phyloP scores from a whole-genome alignment of 2,329 filamentous ascomycete species.

The Stagonosporopsis vannaccii region DNA sequence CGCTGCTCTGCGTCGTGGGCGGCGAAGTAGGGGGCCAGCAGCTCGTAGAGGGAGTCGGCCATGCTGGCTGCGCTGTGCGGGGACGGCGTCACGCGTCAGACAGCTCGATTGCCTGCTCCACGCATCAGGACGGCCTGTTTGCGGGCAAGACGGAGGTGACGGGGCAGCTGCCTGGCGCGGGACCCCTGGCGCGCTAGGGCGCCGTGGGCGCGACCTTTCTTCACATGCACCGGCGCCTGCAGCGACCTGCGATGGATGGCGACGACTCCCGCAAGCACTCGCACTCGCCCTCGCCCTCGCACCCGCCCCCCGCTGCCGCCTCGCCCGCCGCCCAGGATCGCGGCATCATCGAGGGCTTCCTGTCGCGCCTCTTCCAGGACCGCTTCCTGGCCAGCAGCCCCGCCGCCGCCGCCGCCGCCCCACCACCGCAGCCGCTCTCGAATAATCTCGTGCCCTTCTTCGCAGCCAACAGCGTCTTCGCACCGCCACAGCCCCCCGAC shows the following conservation, averaged over 20 bases:
- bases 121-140: constrained; percentile 6
- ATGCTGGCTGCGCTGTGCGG: constrained; percentile 12
- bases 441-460: constrained; percentile 34
- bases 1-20: constrained; percentile 47
- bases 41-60: constrained; percentile 74
- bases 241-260: constrained; percentile 23
- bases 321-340: constrained; percentile 6
- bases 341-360: constrained; percentile 27
- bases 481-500: constrained; percentile 7
- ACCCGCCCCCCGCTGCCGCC: constrained; percentile 10
- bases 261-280: constrained; percentile 3
- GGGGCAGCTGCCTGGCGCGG: neutral
- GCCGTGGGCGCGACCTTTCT: constrained; percentile 16
- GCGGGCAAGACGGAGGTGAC: constrained; percentile 26
- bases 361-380: constrained; percentile 33
- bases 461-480: constrained; percentile 26
- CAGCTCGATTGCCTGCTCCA: neutral
- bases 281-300: constrained; percentile 6
- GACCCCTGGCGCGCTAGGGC: constrained; percentile 6
- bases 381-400: constrained; percentile 29
- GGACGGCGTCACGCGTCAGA: constrained; percentile 4
- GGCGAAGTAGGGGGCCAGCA: constrained; percentile 70
- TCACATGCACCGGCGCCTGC: constrained; percentile 24
- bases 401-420: constrained; percentile 24
- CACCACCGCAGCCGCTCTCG: constrained; percentile 22